phyloP scores from a whole-genome alignment of 441 rosid species.

The Erodium moschatum region DNA sequence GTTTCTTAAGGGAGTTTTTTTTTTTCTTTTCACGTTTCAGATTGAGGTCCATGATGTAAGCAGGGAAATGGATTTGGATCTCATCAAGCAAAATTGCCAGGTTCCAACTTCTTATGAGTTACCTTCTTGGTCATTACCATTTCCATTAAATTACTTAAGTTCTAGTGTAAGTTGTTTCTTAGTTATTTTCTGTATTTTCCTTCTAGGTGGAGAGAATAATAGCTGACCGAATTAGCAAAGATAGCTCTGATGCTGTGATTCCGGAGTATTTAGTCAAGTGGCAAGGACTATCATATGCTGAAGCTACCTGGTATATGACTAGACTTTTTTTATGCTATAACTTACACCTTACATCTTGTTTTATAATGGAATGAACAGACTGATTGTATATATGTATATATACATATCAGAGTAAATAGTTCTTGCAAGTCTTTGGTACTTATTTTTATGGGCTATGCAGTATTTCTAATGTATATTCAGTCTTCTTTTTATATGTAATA shows the following conservation, averaged over 20 bases:
- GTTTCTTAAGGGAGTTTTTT: background rate
- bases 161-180: constrained; percentile 16
- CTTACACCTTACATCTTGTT: background rate
- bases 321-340: background rate
- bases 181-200: constrained; percentile 26
- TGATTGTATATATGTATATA: background rate
- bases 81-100: constrained; percentile 96
- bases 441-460: background rate
- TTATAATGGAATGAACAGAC: background rate
- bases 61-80: constrained; percentile 99
- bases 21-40: constrained; percentile 32
- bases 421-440: background rate
- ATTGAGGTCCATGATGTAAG: constrained; percentile 97
- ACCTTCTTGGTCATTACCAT: constrained; percentile 5
- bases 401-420: background rate
- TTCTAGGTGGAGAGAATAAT: constrained; percentile 84
- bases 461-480: constrained; percentile 10
- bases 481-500: background rate
- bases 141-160: constrained; percentile 8
- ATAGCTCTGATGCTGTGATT: constrained; percentile 58
- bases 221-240: constrained; percentile 75
- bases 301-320: constrained; percentile 81
- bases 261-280: constrained; percentile 97
- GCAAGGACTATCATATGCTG: constrained; percentile 99
- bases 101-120: constrained; percentile 30